These are phyloP conservation scores for Botryotinia globosa DNA, from an alignment of 2,329 filamentous ascomycete species.

Conservation along the genomic window DNA sequence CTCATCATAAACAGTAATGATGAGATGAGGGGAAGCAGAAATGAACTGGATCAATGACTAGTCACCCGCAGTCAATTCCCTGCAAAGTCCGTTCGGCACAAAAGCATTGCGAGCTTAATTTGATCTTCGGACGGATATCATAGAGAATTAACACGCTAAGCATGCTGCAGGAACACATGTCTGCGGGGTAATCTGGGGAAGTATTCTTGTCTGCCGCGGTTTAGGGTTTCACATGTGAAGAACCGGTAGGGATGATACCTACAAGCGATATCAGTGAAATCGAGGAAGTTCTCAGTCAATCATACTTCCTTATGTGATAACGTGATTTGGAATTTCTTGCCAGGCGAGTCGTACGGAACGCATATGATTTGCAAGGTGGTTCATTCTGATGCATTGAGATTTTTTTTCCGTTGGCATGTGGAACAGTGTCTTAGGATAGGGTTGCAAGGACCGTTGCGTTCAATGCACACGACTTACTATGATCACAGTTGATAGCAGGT, in stretches of 20 bases:
- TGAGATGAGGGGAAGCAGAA: not conserved
- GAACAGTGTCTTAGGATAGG: not conserved
- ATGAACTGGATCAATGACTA: not conserved
- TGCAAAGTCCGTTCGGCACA: not conserved
- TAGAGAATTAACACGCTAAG: not conserved
- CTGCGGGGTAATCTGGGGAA: slow-evolving; percentile 8
- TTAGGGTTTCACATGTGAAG: not conserved
- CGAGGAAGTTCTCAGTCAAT: not conserved
- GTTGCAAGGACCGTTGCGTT: not conserved
- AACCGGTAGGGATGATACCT: not conserved
- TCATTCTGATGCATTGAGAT: not conserved
- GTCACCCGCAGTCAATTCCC: not conserved
- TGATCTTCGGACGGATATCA: not conserved
- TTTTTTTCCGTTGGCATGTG: not conserved
- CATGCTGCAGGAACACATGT: slow-evolving; percentile 4
- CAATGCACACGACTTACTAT: not conserved
- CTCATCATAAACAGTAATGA: not conserved
- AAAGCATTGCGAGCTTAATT: not conserved
- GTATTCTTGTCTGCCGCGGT: slow-evolving; percentile 5
- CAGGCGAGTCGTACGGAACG: not conserved
- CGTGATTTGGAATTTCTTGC: not conserved
- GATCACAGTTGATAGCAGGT: not conserved
- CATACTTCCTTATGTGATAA: not conserved
- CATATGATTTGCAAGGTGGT: not conserved
- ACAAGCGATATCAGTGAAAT: not conserved